Evolutionary conservation across 202 grass and related monocot species (phyloP).

Genomic region (Digitaria exilis): DNA sequence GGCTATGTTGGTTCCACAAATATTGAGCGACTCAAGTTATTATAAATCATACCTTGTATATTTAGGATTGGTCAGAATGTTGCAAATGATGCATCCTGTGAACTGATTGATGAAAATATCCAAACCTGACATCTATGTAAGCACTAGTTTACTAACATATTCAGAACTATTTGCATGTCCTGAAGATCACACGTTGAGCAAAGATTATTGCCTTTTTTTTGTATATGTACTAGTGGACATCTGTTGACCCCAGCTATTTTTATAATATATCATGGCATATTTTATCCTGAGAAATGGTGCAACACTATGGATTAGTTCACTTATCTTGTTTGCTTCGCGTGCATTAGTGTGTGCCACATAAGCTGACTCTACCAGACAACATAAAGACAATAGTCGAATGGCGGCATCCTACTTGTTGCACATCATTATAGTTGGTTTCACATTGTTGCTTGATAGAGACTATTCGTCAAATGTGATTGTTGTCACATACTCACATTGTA

Average conservation of each 20-base stretch:
- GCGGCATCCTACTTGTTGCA: slow-evolving; percentile 35
- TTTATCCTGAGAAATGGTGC: slow-evolving; percentile 22
- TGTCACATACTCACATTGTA: slow-evolving; percentile 37
- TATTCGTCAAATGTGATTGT: slow-evolving; percentile 37
- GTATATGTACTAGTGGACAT: slow-evolving; percentile 14
- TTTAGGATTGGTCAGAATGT: slow-evolving; percentile 17
- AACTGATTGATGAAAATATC: slow-evolving; percentile 13
- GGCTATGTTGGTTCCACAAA: slow-evolving; percentile 1
- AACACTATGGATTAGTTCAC: slow-evolving; percentile 23
- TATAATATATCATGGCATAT: slow-evolving; percentile 14
- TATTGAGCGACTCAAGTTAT: neutral
- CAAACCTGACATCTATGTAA: slow-evolving; percentile 34
- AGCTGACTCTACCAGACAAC: slow-evolving; percentile 41
- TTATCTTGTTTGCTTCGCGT: slow-evolving; percentile 43
- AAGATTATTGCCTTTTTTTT: slow-evolving; percentile 20
- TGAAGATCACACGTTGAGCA: slow-evolving; percentile 3
- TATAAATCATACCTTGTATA: neutral
- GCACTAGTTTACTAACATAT: slow-evolving; percentile 21
- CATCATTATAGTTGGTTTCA: slow-evolving; percentile 38
- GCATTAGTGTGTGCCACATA: slow-evolving; percentile 40
- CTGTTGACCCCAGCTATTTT: slow-evolving; percentile 11
- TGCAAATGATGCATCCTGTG: neutral
- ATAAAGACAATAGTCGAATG: slow-evolving; percentile 21
- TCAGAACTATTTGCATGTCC: slow-evolving; percentile 14
- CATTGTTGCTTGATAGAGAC: slow-evolving; percentile 45